Evolutionary conservation across 2,329 filamentous ascomycete species (phyloP), one percentile per base, ranked within the genome.

Genomic region (Colletotrichum sp.): DNA sequence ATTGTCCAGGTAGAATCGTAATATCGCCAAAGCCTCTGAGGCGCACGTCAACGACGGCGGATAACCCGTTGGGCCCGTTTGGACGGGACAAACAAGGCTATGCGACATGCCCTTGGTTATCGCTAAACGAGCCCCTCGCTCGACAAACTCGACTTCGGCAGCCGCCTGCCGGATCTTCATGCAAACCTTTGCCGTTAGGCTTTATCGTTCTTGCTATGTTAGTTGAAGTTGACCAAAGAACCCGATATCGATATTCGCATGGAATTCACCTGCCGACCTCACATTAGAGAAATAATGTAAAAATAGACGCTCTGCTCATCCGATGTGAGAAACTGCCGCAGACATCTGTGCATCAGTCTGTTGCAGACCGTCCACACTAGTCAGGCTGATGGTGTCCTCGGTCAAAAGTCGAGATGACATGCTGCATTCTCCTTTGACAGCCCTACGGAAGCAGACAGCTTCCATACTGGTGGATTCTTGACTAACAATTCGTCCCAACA

Each of bases 131-230:
- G 34, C 43, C 21, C 18, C 18, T 47, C 16, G 33, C 13, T 62
- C 12, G 12, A 58, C 31, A 34, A 21, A 65, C 15, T 29, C n/a
- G 16, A 27, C 27, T 18, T 58, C 71, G 68, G 68, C 38, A 67
- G 36, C 16, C 12, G 5, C 18, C 9, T 36, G 55, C 71, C 71
- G 71, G 68, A 73, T 73, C 68, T 36, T 66, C 71, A 62, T 63
- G 62, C 62, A 24, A 21, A 34, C 6, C 8, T 61, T 24, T 43
- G 31, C 18, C 16, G 8, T 58, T 18, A 58, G 34, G 27, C 43
- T 66, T 66, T 43, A 31, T 51, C 34, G 8, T 24, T 24, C 21
- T 31, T 58, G 43, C 8, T 58, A 34, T 29, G 24, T 34, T 27
- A 47, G 27, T 57, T 57, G 54, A 27, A 8, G 6, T 11, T 31